A percentile compares a stretch with the other conserved stretches of the same genome.
Evolutionary conservation across 768 basidiomycete species (phyloP).

Genomic region (Pulveroboletus frians): DNA sequence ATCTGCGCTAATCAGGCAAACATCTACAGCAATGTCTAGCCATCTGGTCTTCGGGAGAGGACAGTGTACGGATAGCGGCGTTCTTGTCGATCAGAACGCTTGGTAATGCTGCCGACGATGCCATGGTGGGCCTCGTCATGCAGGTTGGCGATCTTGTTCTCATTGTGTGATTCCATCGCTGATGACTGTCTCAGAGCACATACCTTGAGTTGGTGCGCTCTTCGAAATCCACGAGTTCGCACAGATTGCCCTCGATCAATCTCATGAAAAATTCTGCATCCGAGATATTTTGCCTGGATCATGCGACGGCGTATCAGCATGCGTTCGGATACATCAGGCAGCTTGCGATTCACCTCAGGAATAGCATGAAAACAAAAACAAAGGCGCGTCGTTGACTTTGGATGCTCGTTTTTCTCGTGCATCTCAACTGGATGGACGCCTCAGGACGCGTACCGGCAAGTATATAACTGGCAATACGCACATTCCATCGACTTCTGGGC

Average conservation of each 20-base stretch:
- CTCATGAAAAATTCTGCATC: conserved; percentile 98
- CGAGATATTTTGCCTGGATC: conserved; percentile 80
- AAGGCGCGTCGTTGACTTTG: conserved; percentile 47
- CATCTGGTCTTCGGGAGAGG: conserved; percentile 78
- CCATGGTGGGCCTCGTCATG: conserved; percentile 77
- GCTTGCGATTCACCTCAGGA: conserved; percentile 87
- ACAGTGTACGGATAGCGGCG: conserved; percentile 77
- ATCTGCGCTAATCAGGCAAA: not conserved
- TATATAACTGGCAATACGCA: conserved; percentile 98
- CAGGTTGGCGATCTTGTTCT: conserved; percentile 48
- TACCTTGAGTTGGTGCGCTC: conserved; percentile 84
- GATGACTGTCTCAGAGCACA: conserved; percentile 51
- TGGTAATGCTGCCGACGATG: conserved; percentile 70
- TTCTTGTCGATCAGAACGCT: conserved; percentile 82
- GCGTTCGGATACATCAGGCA: conserved; percentile 95
- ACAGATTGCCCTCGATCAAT: conserved; percentile 88
- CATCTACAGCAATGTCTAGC: conserved; percentile 65
- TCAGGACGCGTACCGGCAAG: conserved; percentile 87
- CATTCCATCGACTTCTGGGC: conserved; percentile 97
- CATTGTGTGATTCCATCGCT: not conserved
- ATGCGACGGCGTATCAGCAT: conserved; percentile 78
- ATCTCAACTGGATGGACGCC: conserved; percentile 4
- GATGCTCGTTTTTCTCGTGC: not conserved
- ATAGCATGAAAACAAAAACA: conserved; percentile 83
- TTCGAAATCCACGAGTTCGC: conserved; percentile 76